phyloP scores from a whole-genome alignment of 2,329 filamentous ascomycete species.

The Fusarium duplospermum region DNA sequence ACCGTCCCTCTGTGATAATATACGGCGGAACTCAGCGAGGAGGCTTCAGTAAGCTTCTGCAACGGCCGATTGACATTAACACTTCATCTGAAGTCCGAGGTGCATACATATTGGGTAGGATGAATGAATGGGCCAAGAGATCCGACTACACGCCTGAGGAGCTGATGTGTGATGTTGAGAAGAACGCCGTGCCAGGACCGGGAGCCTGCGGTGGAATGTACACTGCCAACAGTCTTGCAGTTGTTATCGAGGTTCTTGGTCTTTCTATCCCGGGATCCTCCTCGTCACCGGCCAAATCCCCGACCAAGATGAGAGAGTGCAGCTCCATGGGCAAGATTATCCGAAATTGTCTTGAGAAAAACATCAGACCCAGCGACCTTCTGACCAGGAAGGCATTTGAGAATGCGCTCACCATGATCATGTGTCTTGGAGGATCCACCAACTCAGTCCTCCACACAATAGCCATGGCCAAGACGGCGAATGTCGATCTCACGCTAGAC shows the following conservation, averaged over 20 bases:
- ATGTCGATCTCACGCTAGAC: neutral
- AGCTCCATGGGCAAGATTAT: neutral
- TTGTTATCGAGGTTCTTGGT: neutral
- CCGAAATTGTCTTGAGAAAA: neutral
- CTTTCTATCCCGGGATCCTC: neutral
- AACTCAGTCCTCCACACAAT: neutral
- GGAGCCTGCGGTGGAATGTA: neutral
- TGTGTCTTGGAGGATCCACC: neutral
- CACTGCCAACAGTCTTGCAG: neutral
- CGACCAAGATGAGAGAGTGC: neutral
- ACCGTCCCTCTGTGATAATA: neutral
- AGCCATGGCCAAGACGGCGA: neutral
- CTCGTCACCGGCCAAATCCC: neutral
- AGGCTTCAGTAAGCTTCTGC: neutral
- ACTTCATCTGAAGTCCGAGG: neutral
- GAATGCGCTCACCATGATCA: neutral
- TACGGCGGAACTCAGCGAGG: neutral
- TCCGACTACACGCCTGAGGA: neutral
- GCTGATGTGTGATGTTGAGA: neutral
- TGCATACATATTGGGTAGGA: neutral
- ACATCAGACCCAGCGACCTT: neutral
- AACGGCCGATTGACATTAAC: neutral
- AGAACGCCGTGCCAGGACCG: neutral
- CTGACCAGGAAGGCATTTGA: neutral
- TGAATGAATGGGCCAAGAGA: neutral